These are phyloP conservation scores for Fusarium nurragi DNA, from an alignment of 2,329 filamentous ascomycete genomes.

Conservation along the genomic window DNA sequence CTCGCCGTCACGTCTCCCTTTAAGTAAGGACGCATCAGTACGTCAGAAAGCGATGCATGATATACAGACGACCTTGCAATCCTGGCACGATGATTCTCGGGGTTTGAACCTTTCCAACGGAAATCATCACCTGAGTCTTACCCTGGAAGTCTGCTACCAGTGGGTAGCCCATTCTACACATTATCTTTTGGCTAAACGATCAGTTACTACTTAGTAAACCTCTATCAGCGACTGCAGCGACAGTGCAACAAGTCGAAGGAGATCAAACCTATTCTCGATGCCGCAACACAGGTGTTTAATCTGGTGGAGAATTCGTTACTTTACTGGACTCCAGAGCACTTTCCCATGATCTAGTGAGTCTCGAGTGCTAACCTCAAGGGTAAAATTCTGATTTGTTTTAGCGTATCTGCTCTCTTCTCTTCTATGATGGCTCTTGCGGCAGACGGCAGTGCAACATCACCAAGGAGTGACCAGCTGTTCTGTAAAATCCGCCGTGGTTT, in stretches of 20 bases:
- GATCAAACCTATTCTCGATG: accelerated
- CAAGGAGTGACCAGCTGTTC: neutral
- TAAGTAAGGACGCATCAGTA: accelerated
- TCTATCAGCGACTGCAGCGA: neutral
- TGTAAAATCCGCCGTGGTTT: neutral
- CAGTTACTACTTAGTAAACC: neutral
- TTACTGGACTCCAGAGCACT: neutral
- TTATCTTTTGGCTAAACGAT: accelerated
- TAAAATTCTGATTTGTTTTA: neutral
- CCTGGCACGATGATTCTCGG: neutral
- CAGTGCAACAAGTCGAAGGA: neutral
- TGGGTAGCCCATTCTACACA: neutral
- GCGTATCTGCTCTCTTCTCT: neutral
- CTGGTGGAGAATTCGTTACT: neutral
- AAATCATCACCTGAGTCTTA: neutral
- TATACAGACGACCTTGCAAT: accelerated
- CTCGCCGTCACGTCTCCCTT: accelerated
- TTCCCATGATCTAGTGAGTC: neutral
- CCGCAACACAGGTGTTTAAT: neutral
- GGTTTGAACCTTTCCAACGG: neutral
- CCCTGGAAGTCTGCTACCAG: neutral
- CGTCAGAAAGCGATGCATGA: neutral
- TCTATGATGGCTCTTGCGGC: neutral
- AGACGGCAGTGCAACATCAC: accelerated
- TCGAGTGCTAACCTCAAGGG: accelerated